Evolutionary conservation across 305 asterid species (phyloP).

Genomic region (Fraxinus nigra): DNA sequence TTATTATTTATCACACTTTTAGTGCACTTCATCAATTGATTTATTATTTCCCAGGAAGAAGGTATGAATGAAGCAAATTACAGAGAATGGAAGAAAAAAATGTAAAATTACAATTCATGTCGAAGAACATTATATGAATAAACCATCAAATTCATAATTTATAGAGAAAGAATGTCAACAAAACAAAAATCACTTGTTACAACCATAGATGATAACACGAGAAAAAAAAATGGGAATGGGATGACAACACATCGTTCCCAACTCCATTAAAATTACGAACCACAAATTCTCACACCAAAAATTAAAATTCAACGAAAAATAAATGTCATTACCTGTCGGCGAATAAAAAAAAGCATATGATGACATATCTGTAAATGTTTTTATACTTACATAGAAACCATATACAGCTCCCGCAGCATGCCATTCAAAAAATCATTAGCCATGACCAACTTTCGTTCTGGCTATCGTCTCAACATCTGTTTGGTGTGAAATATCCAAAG

Average conservation of each 20-base stretch:
- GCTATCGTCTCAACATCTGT: conserved; percentile 16
- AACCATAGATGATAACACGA: not conserved
- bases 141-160: not conserved
- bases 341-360: not conserved
- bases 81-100: not conserved
- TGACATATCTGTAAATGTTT: not conserved
- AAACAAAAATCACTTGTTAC: not conserved
- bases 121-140: not conserved
- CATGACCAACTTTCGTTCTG: conserved; percentile 15
- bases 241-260: not conserved
- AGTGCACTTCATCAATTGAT: not conserved
- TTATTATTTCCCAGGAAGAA: not conserved
- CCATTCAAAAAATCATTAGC: not conserved
- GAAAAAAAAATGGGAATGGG: not conserved
- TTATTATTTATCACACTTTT: not conserved
- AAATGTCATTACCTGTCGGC: not conserved
- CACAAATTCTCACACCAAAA: conserved; percentile 2
- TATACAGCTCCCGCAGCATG: not conserved
- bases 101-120: not conserved
- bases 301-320: not conserved
- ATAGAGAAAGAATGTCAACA: not conserved
- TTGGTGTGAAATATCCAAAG: conserved; percentile 3
- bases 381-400: not conserved
- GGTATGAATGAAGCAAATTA: not conserved
- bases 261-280: not conserved